Percentiles rank a stretch among this genome's conserved stretches.
Evolutionary conservation across 1,284 basidiomycete genomes (phyloP).

Genomic region (Fistulinella cinereoalba): DNA sequence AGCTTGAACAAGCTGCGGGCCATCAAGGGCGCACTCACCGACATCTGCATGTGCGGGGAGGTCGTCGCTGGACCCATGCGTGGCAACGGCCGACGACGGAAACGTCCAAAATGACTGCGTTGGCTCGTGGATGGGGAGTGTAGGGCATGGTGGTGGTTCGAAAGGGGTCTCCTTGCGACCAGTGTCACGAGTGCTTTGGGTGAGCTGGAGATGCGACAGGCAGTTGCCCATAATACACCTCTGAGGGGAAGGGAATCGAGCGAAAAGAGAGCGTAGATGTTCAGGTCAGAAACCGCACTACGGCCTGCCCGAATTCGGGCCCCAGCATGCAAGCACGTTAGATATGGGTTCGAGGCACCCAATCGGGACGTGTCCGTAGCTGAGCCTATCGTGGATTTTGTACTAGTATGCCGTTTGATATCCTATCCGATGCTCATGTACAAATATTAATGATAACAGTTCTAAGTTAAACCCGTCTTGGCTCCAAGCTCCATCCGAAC

Average conservation of each 20-base stretch:
- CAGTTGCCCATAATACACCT: slow-evolving; percentile 25
- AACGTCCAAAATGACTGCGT: slow-evolving; percentile 46
- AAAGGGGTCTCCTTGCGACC: slow-evolving; percentile 2
- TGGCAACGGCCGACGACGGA: slow-evolving; percentile 39
- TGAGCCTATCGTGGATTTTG: too few relatives aligned
- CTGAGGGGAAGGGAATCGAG: neutral
- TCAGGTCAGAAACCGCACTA: too few relatives aligned
- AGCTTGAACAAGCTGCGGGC: neutral
- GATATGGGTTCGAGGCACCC: slow-evolving; percentile 2
- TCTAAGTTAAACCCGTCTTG: too few relatives aligned
- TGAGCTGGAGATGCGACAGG: slow-evolving; percentile 11
- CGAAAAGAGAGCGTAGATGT: neutral
- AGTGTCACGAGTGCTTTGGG: neutral
- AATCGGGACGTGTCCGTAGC: slow-evolving; percentile 13
- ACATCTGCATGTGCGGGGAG: slow-evolving; percentile 43
- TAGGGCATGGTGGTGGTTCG: slow-evolving; percentile 19
- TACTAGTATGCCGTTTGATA: too few relatives aligned
- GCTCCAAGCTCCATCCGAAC: too few relatives aligned
- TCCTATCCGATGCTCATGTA: too few relatives aligned
- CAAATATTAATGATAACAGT: too few relatives aligned
- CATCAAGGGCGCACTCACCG: slow-evolving; percentile 16
- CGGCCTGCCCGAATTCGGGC: too few relatives aligned
- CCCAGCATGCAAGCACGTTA: too few relatives aligned
- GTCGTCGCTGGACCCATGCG: slow-evolving; percentile 17
- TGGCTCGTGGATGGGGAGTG: slow-evolving; percentile 41